phyloP scores from a whole-genome alignment of 2,329 filamentous ascomycete species.

The Cercospora janseana region DNA sequence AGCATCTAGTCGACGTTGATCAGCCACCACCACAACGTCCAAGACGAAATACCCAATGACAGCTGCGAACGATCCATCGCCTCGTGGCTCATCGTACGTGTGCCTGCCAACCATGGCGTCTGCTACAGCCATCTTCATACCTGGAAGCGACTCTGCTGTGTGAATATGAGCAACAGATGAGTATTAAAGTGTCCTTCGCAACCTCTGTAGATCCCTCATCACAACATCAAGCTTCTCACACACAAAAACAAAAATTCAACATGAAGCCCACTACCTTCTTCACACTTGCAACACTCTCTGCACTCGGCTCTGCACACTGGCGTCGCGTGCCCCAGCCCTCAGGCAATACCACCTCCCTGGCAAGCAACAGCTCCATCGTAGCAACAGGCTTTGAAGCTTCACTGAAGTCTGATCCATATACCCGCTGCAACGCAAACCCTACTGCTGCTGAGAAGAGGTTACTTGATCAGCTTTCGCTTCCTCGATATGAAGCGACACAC shows the following conservation, averaged over 20 bases:
- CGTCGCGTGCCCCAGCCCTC: neutral
- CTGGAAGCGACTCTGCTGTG: neutral
- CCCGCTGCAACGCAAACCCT: conserved; percentile 2
- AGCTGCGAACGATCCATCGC: neutral
- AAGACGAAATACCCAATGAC: neutral
- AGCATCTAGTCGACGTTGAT: too few species aligned
- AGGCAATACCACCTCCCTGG: neutral
- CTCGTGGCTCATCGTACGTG: too few species aligned
- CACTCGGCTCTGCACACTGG: conserved; percentile 3
- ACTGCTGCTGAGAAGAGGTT: conserved; percentile 1
- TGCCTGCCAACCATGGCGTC: neutral
- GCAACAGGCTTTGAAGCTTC: neutral
- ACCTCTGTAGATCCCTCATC: conserved; percentile 1
- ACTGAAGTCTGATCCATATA: conserved; percentile 2
- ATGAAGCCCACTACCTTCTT: conserved; percentile 9
- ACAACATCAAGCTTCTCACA: neutral
- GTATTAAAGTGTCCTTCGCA: conserved; percentile 1
- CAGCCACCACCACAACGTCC: neutral
- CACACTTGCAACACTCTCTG: neutral
- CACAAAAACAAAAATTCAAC: neutral
- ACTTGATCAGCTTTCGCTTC: conserved; percentile 8
- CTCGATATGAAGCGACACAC: neutral
- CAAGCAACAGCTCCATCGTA: neutral
- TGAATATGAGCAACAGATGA: neutral
- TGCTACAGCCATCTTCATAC: neutral